Conservation (phyloP, 441 rosid genomes). For the Corymbia calophylla region DNA sequence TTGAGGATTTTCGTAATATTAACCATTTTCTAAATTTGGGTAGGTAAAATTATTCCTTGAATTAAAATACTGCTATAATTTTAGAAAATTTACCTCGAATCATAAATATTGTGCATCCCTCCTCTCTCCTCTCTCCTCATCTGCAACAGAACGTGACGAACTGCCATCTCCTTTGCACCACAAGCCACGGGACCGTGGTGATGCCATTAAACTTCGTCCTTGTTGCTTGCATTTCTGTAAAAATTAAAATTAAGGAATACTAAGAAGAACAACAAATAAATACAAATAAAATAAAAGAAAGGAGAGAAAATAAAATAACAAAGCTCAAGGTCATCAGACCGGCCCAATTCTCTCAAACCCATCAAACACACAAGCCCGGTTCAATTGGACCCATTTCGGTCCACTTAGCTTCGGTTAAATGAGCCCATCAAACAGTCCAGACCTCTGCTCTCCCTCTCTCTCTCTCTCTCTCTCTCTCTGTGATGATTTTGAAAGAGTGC, state of each 20-base stretch:
- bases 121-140: neutral
- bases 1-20: too few relatives aligned
- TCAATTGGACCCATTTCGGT: neutral
- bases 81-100: neutral
- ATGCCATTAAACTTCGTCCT: neutral
- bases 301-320: neutral
- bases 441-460: neutral
- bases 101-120: neutral
- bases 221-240: neutral
- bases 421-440: neutral
- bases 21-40: neutral
- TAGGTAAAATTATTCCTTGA: neutral
- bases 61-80: neutral
- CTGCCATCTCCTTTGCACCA: neutral
- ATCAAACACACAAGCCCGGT: neutral
- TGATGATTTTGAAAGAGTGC: neutral
- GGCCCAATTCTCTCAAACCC: neutral
- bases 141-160: rapidly evolving
- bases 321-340: neutral
- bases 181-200: neutral
- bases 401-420: neutral
- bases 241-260: neutral
- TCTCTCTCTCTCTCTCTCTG: neutral
- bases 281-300: neutral
- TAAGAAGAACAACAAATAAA: neutral